Evolutionary conservation across 495 filamentous ascomycete species (phyloP).

Genomic region (Hyphodiscus hymeniophilus): DNA sequence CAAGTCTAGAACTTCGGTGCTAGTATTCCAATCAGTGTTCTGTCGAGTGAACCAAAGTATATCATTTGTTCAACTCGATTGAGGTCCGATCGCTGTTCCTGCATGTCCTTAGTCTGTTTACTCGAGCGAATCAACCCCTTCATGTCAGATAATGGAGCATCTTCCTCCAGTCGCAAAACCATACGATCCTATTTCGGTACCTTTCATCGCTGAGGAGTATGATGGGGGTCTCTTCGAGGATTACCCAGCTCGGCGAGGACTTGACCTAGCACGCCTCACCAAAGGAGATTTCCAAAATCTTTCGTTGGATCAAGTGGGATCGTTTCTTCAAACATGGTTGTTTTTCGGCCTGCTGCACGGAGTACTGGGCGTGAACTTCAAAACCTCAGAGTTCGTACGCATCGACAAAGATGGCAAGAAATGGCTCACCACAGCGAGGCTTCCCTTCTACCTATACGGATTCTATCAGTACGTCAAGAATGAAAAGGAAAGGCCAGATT

Average conservation of each 20-base stretch:
- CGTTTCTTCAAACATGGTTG: slow-evolving; percentile 19
- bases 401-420: slow-evolving; percentile 1
- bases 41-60: too few relatives aligned
- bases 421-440: slow-evolving; percentile 7
- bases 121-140: too few relatives aligned
- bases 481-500: not conserved
- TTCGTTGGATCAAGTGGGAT: not conserved
- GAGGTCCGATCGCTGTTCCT: too few relatives aligned
- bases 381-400: slow-evolving; percentile 7
- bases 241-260: slow-evolving; percentile 10
- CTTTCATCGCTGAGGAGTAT: slow-evolving; percentile 14
- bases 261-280: slow-evolving; percentile 4
- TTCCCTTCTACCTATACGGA: slow-evolving; percentile 3
- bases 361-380: slow-evolving; percentile 2
- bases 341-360: slow-evolving; percentile 17
- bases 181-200: slow-evolving; percentile 10
- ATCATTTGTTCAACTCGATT: too few relatives aligned
- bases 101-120: too few relatives aligned
- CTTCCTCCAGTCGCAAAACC: slow-evolving; percentile 5
- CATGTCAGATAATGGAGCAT: slow-evolving; percentile 18
- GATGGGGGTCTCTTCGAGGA: slow-evolving; percentile 7
- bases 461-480: not conserved
- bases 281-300: slow-evolving; percentile 8
- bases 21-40: too few relatives aligned
- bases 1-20: too few relatives aligned